Evolutionary conservation across 345 rosid genomes (phyloP).

Genomic region (Schrenkiella parvula): DNA sequence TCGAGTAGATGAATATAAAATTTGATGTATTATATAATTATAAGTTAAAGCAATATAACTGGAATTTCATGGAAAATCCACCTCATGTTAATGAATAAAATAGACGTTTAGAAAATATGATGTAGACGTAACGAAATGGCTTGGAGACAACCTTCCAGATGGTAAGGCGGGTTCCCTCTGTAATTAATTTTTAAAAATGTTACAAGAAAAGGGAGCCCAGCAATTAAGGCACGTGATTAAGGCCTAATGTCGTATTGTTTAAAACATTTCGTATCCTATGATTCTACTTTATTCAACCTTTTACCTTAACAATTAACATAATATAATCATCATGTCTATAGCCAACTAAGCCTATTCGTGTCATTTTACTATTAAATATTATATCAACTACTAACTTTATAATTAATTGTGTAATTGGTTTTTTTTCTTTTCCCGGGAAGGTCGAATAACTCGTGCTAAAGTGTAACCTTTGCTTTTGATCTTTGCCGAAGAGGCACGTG

Average conservation of each 20-base stretch:
- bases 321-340: neutral
- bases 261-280: neutral
- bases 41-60: no score
- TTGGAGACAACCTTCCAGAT: constrained; percentile 19
- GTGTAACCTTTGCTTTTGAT: constrained; percentile 43
- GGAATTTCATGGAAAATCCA: no score
- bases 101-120: no score
- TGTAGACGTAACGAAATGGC: neutral
- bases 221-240: constrained; percentile 31
- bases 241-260: constrained; percentile 10
- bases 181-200: neutral
- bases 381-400: neutral
- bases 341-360: neutral
- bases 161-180: constrained; percentile 5
- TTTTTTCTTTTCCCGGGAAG: constrained; percentile 7
- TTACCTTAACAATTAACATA: neutral
- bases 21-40: no score
- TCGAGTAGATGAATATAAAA: no score
- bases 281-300: neutral
- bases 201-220: neutral
- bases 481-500: constrained; percentile 62
- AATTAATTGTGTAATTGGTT: neutral
- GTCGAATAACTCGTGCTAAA: constrained; percentile 2
- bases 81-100: no score
- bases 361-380: neutral